phyloP scores from a whole-genome alignment of 495 filamentous ascomycete species.

The Aspergillus asperescens region DNA sequence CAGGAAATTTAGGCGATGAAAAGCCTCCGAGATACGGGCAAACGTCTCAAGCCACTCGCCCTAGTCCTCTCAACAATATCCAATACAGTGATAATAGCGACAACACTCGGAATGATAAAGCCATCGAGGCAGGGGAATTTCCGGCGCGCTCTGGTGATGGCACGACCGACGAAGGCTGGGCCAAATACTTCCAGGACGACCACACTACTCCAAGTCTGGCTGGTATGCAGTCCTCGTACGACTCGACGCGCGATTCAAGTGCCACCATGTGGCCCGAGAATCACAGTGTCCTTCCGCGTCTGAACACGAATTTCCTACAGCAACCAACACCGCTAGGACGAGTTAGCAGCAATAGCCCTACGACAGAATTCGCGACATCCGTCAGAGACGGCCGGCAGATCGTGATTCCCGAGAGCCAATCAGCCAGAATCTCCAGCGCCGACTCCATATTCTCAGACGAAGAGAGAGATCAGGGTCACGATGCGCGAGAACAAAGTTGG shows the following conservation, averaged over 20 bases:
- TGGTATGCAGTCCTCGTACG: slow-evolving; percentile 15
- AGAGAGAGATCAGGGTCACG: slow-evolving; percentile 15
- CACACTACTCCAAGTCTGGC: slow-evolving; percentile 40
- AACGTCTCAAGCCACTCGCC: slow-evolving; percentile 17
- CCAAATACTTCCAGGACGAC: slow-evolving; percentile 54
- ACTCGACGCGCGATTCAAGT: slow-evolving; percentile 18
- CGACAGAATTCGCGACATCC: slow-evolving; percentile 56
- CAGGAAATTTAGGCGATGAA: slow-evolving; percentile 37
- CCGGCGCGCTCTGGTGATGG: slow-evolving; percentile 38
- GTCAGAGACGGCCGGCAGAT: slow-evolving; percentile 36
- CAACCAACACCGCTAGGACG: slow-evolving; percentile 41
- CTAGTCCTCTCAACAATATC: slow-evolving; percentile 33
- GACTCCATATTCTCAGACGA: slow-evolving; percentile 52
- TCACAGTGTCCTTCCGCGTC: slow-evolving; percentile 24
- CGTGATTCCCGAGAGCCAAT: slow-evolving; percentile 51
- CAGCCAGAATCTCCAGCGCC: slow-evolving; percentile 58
- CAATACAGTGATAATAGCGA: slow-evolving; percentile 28
- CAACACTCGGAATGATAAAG: slow-evolving; percentile 25
- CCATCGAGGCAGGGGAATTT: slow-evolving; percentile 17
- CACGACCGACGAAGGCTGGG: slow-evolving; percentile 54
- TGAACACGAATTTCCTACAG: slow-evolving; percentile 38
- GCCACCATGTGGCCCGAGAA: slow-evolving; percentile 38
- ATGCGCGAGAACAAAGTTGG: slow-evolving; percentile 36
- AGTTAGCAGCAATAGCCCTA: slow-evolving; percentile 64
- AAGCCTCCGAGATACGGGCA: slow-evolving; percentile 28